Evolutionary conservation across 2,329 filamentous ascomycete species (phyloP).

Genomic region (Hypoxylon sp.): DNA sequence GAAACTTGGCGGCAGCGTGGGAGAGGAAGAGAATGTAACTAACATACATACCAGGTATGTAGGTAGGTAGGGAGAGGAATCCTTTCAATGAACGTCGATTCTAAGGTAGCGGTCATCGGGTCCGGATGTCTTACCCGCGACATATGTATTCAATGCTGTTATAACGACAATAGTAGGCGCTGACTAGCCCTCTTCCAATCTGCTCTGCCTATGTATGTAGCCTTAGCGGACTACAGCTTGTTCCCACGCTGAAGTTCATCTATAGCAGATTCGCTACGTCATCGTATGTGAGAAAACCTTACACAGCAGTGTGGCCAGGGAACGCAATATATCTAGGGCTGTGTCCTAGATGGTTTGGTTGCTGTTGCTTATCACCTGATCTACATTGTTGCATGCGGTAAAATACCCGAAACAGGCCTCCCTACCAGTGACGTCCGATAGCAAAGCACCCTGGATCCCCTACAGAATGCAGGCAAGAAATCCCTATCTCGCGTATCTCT

Average conservation of each 20-base stretch:
- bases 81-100: neutral
- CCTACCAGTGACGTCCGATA: neutral
- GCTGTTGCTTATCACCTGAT: conserved; percentile 6
- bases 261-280: conserved; percentile 10
- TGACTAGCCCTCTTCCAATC: neutral
- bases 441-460: neutral
- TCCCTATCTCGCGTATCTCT: conserved; percentile 1
- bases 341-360: conserved; percentile 1
- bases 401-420: conserved; percentile 1
- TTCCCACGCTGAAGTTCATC: neutral
- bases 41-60: neutral
- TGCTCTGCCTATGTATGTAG: neutral
- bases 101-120: neutral
- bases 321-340: conserved; percentile 36
- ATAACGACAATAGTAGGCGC: neutral
- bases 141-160: neutral
- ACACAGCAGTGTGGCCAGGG: conserved; percentile 8
- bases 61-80: neutral
- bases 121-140: neutral
- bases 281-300: conserved; percentile 13
- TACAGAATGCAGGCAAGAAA: conserved; percentile 6
- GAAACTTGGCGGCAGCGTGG: neutral
- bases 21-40: neutral
- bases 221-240: neutral
- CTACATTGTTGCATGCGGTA: conserved; percentile 13